These are phyloP conservation scores for Hansfordia pulvinata DNA, from an alignment of 2,329 filamentous ascomycete genomes.

Conservation along the genomic window DNA sequence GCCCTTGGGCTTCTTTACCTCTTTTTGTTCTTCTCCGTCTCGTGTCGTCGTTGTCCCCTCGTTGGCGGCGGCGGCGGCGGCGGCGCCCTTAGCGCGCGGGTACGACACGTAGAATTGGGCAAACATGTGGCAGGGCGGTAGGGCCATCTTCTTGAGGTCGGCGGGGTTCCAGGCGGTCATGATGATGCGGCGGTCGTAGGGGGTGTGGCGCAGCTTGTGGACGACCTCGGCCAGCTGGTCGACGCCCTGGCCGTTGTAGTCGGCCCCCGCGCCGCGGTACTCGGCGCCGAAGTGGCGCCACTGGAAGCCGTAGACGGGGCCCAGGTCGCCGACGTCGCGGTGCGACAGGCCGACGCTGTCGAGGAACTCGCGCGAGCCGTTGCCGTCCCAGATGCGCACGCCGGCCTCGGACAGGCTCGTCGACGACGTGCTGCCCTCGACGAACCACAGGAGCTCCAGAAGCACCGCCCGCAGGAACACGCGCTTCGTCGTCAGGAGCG, in stretches of 20 bases:
- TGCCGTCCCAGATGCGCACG: conserved; percentile 97
- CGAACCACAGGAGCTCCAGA: conserved; percentile 91
- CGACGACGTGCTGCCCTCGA: conserved; percentile 73
- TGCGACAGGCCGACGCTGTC: conserved; percentile 72
- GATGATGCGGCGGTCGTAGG: conserved; percentile 83
- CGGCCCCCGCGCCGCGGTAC: conserved; percentile 64
- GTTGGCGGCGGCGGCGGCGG: conserved; percentile 44
- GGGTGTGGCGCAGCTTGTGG: conserved; percentile 67
- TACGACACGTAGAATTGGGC: conserved; percentile 89
- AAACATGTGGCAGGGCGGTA: conserved; percentile 96
- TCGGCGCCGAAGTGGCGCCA: conserved; percentile 96
- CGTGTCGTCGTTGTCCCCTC: conserved; percentile 5
- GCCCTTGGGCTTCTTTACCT: conserved; percentile 35
- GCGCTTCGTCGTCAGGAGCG: conserved; percentile 92
- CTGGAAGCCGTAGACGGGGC: conserved; percentile 95
- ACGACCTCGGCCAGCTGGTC: conserved; percentile 91
- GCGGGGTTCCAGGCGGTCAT: conserved; percentile 88
- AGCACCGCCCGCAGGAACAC: conserved; percentile 87
- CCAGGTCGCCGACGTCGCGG: conserved; percentile 77
- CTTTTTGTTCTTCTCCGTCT: conserved; percentile 15
- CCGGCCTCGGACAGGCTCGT: conserved; percentile 61
- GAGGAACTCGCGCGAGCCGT: conserved; percentile 81
- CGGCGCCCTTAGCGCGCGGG: conserved; percentile 53
- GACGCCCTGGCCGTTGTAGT: conserved; percentile 80
- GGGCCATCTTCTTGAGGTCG: conserved; percentile 75